phyloP scores from a whole-genome alignment of 208 protist species.

The Crithidia expoeki region DNA sequence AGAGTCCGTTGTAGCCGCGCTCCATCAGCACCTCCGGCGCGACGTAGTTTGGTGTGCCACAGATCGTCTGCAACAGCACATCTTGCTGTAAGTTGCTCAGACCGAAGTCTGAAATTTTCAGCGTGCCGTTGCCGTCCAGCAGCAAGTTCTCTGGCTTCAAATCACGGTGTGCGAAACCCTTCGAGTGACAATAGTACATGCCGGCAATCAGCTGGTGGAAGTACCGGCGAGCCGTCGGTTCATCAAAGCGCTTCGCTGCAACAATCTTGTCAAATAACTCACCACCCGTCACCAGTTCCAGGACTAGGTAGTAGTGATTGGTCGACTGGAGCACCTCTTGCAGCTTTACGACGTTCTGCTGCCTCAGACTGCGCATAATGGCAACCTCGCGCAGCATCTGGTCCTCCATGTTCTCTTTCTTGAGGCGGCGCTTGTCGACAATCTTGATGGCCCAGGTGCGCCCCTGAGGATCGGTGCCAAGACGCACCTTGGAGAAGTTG shows the following conservation, averaged over 20 bases:
- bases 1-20: constrained; percentile 92
- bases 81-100: constrained; percentile 86
- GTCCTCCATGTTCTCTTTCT: constrained; percentile 90
- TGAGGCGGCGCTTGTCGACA: constrained; percentile 84
- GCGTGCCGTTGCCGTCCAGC: constrained; percentile 68
- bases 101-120: constrained; percentile 95
- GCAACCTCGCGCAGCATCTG: constrained; percentile 91
- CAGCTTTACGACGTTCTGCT: constrained; percentile 88
- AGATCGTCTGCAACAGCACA: constrained; percentile 87
- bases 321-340: constrained; percentile 87
- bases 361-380: constrained; percentile 82
- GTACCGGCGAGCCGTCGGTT: constrained; percentile 86
- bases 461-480: constrained; percentile 69
- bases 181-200: constrained; percentile 93
- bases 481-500: constrained; percentile 90
- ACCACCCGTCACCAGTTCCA: constrained; percentile 92
- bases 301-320: constrained; percentile 91
- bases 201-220: constrained; percentile 97
- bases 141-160: constrained; percentile 93
- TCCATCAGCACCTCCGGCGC: constrained; percentile 94
- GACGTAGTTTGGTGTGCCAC: constrained; percentile 92
- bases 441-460: constrained; percentile 91
- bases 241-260: constrained; percentile 80
- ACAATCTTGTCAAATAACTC: constrained; percentile 95
- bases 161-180: constrained; percentile 91